Percentiles rank a stretch among this genome's conserved stretches.
These are phyloP conservation scores for Prosopis cineraria DNA, from an alignment of 306 rosid species.

Conservation along the genomic window DNA sequence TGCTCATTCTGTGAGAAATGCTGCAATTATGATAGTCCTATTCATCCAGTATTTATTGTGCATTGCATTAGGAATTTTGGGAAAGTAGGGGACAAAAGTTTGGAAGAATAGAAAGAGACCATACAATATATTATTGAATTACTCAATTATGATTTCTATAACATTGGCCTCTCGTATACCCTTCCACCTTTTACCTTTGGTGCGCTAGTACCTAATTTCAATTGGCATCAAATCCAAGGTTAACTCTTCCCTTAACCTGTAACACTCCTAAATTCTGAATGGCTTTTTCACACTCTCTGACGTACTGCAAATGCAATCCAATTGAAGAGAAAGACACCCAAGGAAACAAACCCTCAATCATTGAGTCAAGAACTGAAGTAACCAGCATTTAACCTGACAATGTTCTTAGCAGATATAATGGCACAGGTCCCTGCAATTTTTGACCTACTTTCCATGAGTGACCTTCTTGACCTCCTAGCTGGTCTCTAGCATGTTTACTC, in stretches of 20 bases:
- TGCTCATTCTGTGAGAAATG: neutral
- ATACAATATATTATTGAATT: neutral
- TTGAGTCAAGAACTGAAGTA: neutral
- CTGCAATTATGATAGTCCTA: neutral
- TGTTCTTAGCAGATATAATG: neutral
- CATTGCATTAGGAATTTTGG: neutral
- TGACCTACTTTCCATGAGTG: neutral
- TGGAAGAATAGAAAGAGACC: neutral
- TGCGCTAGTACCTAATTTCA: neutral
- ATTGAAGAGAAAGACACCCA: neutral
- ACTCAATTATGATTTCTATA: neutral
- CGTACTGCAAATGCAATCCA: neutral
- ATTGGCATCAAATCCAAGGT: neutral
- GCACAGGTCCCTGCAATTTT: neutral
- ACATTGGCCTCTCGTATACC: neutral
- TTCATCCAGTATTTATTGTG: neutral
- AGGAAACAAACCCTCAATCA: neutral
- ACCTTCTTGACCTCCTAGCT: neutral
- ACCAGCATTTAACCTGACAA: neutral
- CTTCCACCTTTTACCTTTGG: neutral
- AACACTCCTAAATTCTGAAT: neutral
- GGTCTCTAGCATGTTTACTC: neutral
- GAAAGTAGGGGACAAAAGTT: neutral
- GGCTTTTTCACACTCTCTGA: neutral
- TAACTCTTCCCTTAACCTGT: neutral